Conservation (phyloP, 306 rosid species). For the Corylus heterophylla region DNA sequence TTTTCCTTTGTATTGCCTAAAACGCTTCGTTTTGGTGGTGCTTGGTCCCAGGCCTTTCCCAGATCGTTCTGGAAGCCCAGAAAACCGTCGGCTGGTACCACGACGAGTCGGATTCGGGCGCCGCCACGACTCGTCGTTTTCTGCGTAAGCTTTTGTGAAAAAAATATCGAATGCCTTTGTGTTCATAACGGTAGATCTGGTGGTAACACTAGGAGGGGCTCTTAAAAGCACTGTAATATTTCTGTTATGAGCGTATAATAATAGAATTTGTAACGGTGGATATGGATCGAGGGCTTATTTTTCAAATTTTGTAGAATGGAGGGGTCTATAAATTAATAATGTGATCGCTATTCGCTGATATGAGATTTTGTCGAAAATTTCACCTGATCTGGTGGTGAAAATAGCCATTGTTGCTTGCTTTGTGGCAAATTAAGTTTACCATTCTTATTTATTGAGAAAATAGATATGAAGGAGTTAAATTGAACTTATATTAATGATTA, state of each 20-base stretch:
- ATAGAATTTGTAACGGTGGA: not conserved
- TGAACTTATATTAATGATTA: not conserved
- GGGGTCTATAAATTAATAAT: not conserved
- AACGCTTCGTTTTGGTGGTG: not conserved
- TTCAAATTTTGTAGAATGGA: not conserved
- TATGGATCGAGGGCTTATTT: not conserved
- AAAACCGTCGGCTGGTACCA: slow-evolving; percentile 78
- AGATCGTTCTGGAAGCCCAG: slow-evolving; percentile 84
- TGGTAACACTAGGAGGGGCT: not conserved
- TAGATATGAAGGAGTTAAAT: not conserved
- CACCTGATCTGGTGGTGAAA: not conserved
- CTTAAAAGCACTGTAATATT: not conserved
- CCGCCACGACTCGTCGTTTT: slow-evolving; percentile 35
- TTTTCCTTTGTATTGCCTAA: not conserved
- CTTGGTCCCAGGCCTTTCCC: slow-evolving; percentile 63
- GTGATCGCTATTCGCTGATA: not conserved
- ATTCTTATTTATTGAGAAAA: not conserved
- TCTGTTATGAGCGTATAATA: not conserved
- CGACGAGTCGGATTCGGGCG: slow-evolving; percentile 54
- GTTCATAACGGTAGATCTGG: slow-evolving; percentile 7
- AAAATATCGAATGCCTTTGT: not conserved
- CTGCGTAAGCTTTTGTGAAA: slow-evolving; percentile 27
- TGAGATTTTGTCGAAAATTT: not conserved
- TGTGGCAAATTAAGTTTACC: not conserved
- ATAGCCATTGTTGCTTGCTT: not conserved